These are phyloP conservation scores for Phytophthora kernoviae DNA, from an alignment of 352 stramenopile genomes.

Conservation along the genomic window DNA sequence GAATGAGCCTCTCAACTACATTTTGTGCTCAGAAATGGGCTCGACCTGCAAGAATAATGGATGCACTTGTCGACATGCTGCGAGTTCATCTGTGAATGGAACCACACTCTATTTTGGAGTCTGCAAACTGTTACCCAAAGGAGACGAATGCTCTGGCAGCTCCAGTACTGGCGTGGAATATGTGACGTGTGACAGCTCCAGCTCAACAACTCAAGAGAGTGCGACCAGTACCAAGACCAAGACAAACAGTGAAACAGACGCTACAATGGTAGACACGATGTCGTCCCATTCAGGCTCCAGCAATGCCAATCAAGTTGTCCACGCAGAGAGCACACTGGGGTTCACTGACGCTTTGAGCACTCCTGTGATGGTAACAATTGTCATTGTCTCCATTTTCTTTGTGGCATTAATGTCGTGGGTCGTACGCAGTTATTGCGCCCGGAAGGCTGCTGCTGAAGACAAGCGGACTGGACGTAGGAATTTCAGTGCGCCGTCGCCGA, in stretches of 20 bases:
- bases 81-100: slow-evolving; percentile 22
- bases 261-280: neutral
- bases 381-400: slow-evolving; percentile 5
- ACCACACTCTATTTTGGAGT: slow-evolving; percentile 33
- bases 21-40: slow-evolving; percentile 35
- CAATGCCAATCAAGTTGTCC: too few species aligned
- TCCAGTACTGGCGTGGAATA: slow-evolving; percentile 29
- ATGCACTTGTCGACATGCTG: slow-evolving; percentile 32
- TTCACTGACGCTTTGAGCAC: neutral
- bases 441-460: neutral
- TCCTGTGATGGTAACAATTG: slow-evolving; percentile 5
- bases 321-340: too few species aligned
- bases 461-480: neutral
- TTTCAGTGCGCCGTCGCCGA: slow-evolving; percentile 1
- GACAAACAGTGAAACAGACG: neutral
- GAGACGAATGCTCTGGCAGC: slow-evolving; percentile 13
- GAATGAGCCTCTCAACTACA: slow-evolving; percentile 30
- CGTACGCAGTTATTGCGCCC: neutral
- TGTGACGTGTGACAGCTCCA: slow-evolving; percentile 26
- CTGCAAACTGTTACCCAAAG: slow-evolving; percentile 6
- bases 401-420: slow-evolving; percentile 9
- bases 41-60: slow-evolving; percentile 38
- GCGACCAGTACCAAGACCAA: slow-evolving; percentile 29
- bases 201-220: slow-evolving; percentile 6
- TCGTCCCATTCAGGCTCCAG: neutral